phyloP scores from a whole-genome alignment of 108 stramenopile species.

The Cyclotella cryptica region DNA sequence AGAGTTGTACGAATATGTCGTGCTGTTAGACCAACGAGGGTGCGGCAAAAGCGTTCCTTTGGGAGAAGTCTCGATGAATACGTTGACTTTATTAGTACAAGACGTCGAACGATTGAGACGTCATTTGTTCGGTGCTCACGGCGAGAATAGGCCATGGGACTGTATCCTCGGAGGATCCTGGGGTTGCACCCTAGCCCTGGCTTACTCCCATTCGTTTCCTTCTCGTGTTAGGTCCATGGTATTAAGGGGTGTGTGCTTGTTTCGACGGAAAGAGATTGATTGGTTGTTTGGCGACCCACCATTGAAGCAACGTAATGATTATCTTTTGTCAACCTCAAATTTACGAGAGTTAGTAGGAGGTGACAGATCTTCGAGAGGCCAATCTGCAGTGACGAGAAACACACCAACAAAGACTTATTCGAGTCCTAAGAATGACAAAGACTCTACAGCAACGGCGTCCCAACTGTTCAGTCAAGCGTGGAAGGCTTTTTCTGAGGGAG shows the following conservation, averaged over 20 bases:
- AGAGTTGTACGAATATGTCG: conserved; percentile 62
- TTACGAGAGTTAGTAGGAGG: conserved; percentile 13
- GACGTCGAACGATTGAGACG: conserved; percentile 79
- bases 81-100: conserved; percentile 61
- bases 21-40: conserved; percentile 89
- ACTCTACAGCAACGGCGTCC: conserved; percentile 7
- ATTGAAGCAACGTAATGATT: not conserved
- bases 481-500: conserved; percentile 51
- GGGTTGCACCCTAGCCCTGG: conserved; percentile 88
- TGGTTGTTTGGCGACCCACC: conserved; percentile 74
- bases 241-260: conserved; percentile 82
- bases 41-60: conserved; percentile 67
- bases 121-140: conserved; percentile 49
- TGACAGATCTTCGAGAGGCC: not conserved
- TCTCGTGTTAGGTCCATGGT: conserved; percentile 61
- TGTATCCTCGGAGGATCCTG: conserved; percentile 90
- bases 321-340: conserved; percentile 21
- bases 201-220: conserved; percentile 83
- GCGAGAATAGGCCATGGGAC: conserved; percentile 62
- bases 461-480: conserved; percentile 46
- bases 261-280: conserved; percentile 78
- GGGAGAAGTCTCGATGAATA: conserved; percentile 57
- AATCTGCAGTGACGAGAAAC: not conserved
- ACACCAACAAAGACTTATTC: not conserved
- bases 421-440: not conserved